Evolutionary conservation across 176 grass and related monocot species (phyloP).

Genomic region (Juncus effusus): DNA sequence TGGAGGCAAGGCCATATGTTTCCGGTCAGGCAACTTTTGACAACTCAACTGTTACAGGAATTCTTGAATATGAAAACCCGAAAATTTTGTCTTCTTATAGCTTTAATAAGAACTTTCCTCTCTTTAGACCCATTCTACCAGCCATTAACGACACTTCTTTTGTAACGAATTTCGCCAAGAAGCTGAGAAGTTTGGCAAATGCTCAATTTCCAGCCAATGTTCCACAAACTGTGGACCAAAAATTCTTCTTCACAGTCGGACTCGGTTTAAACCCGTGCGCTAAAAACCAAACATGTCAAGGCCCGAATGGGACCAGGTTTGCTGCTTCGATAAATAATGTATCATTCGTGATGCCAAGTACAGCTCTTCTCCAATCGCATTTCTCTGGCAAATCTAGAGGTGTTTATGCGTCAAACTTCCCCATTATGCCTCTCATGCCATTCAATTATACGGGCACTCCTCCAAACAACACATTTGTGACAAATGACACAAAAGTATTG

Average conservation of each 20-base stretch:
- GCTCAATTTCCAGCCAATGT: slow-evolving; percentile 40
- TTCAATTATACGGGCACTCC: slow-evolving; percentile 71
- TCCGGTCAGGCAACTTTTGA: slow-evolving; percentile 52
- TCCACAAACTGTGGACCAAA: slow-evolving; percentile 34
- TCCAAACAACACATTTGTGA: slow-evolving; percentile 51
- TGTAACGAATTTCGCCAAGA: slow-evolving; percentile 42
- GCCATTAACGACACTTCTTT: slow-evolving; percentile 49
- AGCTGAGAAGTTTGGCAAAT: slow-evolving; percentile 50
- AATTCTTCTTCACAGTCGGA: slow-evolving; percentile 64
- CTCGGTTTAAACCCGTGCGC: slow-evolving; percentile 60
- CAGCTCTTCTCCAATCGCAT: slow-evolving; percentile 53
- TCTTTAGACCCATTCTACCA: slow-evolving; percentile 28
- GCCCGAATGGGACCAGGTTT: slow-evolving; percentile 62
- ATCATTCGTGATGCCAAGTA: slow-evolving; percentile 43
- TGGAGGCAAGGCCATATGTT: slow-evolving; percentile 49
- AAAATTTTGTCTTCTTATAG: not conserved
- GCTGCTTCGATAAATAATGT: slow-evolving; percentile 67
- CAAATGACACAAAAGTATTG: slow-evolving; percentile 37
- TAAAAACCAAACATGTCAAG: slow-evolving; percentile 64
- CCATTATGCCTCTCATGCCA: slow-evolving; percentile 34
- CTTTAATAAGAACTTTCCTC: slow-evolving; percentile 46
- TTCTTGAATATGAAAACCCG: slow-evolving; percentile 61
- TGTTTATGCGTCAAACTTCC: slow-evolving; percentile 54
- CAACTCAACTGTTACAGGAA: slow-evolving; percentile 57
- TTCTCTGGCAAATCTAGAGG: slow-evolving; percentile 43